A percentile compares a stretch with the other conserved stretches of the same genome.
phyloP scores from a whole-genome alignment of 306 rosid genomes.

The Inga leiocalycina region DNA sequence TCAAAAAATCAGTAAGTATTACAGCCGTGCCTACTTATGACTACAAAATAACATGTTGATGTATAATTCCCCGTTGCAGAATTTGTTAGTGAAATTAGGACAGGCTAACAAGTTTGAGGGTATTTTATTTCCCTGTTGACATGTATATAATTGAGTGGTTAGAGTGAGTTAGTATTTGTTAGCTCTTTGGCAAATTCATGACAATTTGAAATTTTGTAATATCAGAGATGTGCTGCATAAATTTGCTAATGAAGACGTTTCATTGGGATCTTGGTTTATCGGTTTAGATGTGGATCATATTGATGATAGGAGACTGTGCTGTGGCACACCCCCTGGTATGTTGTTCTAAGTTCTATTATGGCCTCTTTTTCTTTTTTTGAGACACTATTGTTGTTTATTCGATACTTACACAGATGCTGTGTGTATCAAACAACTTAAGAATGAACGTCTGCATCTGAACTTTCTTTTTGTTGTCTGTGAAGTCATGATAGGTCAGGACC shows the following conservation, averaged over 20 bases:
- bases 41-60: not conserved
- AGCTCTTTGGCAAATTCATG: conserved; percentile 16
- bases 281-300: conserved; percentile 87
- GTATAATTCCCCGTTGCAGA: not conserved
- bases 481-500: not conserved
- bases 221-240: conserved; percentile 79
- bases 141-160: conserved; percentile 3
- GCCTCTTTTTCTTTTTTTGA: not conserved
- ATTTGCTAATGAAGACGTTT: conserved; percentile 93
- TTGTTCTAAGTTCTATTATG: conserved; percentile 12
- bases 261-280: conserved; percentile 90
- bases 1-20: conserved; percentile 71
- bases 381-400: not conserved
- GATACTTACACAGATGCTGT: not conserved
- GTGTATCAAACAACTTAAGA: not conserved
- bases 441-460: not conserved
- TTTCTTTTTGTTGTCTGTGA: conserved; percentile 21
- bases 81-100: conserved; percentile 12
- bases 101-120: conserved; percentile 1
- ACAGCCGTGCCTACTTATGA: conserved; percentile 12
- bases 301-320: conserved; percentile 85
- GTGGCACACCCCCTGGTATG: conserved; percentile 86
- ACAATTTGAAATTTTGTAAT: conserved; percentile 21
- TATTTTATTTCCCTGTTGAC: conserved; percentile 13
- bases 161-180: conserved; percentile 10